phyloP scores from a whole-genome alignment of 2,329 filamentous ascomycete species.

The Tolypocladium guangdongense region DNA sequence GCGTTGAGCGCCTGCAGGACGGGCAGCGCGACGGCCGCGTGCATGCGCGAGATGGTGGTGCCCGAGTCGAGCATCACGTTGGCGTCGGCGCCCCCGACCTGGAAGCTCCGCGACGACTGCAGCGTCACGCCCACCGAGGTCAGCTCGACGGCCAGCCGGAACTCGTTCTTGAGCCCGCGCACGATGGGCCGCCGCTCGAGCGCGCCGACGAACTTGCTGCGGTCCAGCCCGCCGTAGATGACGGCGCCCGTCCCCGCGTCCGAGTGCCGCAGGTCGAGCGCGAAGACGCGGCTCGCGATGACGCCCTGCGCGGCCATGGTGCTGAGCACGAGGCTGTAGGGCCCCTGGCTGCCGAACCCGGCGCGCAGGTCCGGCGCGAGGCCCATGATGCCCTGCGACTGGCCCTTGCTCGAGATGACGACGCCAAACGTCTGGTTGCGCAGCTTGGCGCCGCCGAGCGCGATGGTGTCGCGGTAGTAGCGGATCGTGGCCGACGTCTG shows the following conservation, averaged over 20 bases:
- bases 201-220: slow-evolving; percentile 37
- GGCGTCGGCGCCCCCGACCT: slow-evolving; percentile 18
- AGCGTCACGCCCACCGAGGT: slow-evolving; percentile 20
- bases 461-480: slow-evolving; percentile 35
- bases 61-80: slow-evolving; percentile 42
- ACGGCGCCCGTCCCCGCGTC: slow-evolving; percentile 33
- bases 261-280: slow-evolving; percentile 36
- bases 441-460: slow-evolving; percentile 30
- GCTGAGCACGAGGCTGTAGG: slow-evolving; percentile 44
- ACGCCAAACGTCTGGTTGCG: slow-evolving; percentile 39
- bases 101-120: slow-evolving; percentile 11
- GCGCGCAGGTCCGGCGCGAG: slow-evolving; percentile 30
- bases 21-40: slow-evolving; percentile 26
- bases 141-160: slow-evolving; percentile 24
- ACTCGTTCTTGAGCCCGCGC: slow-evolving; percentile 21
- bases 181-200: slow-evolving; percentile 33
- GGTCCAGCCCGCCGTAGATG: slow-evolving; percentile 43
- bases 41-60: slow-evolving; percentile 37
- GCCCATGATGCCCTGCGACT: slow-evolving; percentile 41
- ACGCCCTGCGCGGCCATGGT: slow-evolving; percentile 34
- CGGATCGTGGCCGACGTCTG: slow-evolving; percentile 28
- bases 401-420: slow-evolving; percentile 30
- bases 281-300: slow-evolving; percentile 38
- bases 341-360: slow-evolving; percentile 23
- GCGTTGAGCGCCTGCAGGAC: slow-evolving; percentile 34